Evolutionary conservation across 495 filamentous ascomycete species (phyloP).

Genomic region (Xeromyces bisporus): DNA sequence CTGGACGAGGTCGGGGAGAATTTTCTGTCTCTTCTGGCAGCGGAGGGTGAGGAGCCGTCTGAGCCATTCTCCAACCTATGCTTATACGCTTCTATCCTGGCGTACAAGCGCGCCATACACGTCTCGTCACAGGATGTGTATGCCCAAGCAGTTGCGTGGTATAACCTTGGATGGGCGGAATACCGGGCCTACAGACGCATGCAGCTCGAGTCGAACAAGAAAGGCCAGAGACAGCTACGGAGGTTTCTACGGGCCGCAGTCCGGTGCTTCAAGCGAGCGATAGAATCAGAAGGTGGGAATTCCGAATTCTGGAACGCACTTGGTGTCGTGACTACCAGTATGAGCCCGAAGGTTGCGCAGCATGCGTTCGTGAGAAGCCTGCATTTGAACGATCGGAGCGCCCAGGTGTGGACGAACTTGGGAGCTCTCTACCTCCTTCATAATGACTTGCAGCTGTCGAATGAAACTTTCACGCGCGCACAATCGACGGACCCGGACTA

Average conservation of each 20-base stretch:
- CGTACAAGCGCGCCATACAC: slow-evolving; percentile 71
- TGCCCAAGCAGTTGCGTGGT: slow-evolving; percentile 91
- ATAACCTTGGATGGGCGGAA: slow-evolving; percentile 91
- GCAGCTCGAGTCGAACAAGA: slow-evolving; percentile 21
- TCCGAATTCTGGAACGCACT: slow-evolving; percentile 96
- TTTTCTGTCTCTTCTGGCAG: slow-evolving; percentile 19
- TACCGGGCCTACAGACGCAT: slow-evolving; percentile 58
- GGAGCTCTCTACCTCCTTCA: slow-evolving; percentile 74
- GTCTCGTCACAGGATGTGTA: slow-evolving; percentile 58
- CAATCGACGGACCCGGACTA: slow-evolving; percentile 92
- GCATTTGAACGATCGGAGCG: slow-evolving; percentile 74
- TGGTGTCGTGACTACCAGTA: slow-evolving; percentile 67
- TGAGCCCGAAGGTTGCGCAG: slow-evolving; percentile 80
- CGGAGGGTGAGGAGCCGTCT: slow-evolving; percentile 28
- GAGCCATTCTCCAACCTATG: slow-evolving; percentile 20
- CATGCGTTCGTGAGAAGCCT: slow-evolving; percentile 88
- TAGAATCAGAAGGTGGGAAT: slow-evolving; percentile 89
- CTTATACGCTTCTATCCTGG: slow-evolving; percentile 56
- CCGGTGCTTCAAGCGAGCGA: slow-evolving; percentile 87
- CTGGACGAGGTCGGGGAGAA: slow-evolving; percentile 49
- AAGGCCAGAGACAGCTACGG: slow-evolving; percentile 27
- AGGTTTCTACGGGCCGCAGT: slow-evolving; percentile 68
- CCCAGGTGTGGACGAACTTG: slow-evolving; percentile 77
- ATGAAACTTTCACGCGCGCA: slow-evolving; percentile 73
- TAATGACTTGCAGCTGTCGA: slow-evolving; percentile 64